Evolutionary conservation across 345 rosid species (phyloP), one percentile per base, ranked within the genome.

Genomic region (Lepidium aucheri): DNA sequence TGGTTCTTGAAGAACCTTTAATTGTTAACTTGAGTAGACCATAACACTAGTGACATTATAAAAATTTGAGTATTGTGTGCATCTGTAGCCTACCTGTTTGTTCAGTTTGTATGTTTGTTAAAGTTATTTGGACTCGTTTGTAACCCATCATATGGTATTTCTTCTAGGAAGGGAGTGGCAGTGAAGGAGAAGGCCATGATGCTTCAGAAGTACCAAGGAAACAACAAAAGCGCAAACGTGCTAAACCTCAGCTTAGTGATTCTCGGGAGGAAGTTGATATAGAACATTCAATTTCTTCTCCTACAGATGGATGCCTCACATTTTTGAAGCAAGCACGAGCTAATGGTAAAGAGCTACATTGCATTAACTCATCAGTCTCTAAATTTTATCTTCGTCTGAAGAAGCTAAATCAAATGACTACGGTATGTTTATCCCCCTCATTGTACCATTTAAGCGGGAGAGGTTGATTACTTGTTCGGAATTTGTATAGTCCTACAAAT

Each of bases 131-230:
- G 65, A 41, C 55, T 6, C 4, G 54, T 44, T 68, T 60, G 62
- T 67, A 44, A 18, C 36, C 34, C 44, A 67, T 67, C 64, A 34
- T 46, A 67, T 60, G 72, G 33, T 74, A 32, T 35, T 53, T 60
- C 45, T 74, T 67, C 33, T 75, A 95, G 99, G 94, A 82, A 39
- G 90, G 81, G 60, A 89, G 88, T 79, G 91, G 84, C n/a, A 80
- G 85, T 78, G 99, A 87, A 62, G 80, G 70, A 67, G 98, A 89
- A 81, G 86, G 84, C 72, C 73, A 65, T 54, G 87, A 75, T 67
- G 77, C 78, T 62, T 59, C 78, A 20, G 89, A 60, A 62, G 46
- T 75, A 22, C 54, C 74, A 5, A 81, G 46, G 73, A 90, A 81
- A 58, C 57, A 74, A 59, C 84, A 69, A 26, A 95, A 89, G 69